Evolutionary conservation across 164 flowering plant species (phyloP).

Genomic region (Vitis rotundifolia): DNA sequence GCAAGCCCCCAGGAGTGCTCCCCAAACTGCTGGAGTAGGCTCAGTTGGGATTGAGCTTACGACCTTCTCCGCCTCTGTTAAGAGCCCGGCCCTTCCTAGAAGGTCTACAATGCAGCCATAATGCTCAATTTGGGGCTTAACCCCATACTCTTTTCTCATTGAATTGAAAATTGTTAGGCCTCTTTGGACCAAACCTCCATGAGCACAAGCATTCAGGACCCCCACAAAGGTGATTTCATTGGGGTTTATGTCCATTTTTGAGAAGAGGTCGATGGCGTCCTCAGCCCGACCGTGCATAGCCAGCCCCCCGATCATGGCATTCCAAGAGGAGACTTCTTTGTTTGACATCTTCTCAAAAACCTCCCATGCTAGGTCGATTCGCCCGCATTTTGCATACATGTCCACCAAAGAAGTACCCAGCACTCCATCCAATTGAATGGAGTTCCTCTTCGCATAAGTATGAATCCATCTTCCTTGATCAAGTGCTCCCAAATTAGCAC

Average conservation of each 20-base stretch:
- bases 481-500: slow-evolving; percentile 57
- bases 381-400: slow-evolving; percentile 73
- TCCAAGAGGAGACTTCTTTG: slow-evolving; percentile 62
- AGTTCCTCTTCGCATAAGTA: slow-evolving; percentile 31
- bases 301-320: slow-evolving; percentile 68
- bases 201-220: slow-evolving; percentile 62
- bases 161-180: slow-evolving; percentile 36
- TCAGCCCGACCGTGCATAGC: slow-evolving; percentile 56
- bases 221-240: slow-evolving; percentile 52
- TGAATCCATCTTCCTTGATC: slow-evolving; percentile 58
- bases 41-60: slow-evolving; percentile 50
- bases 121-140: slow-evolving; percentile 51
- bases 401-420: slow-evolving; percentile 53
- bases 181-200: slow-evolving; percentile 60
- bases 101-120: slow-evolving; percentile 67
- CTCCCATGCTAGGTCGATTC: slow-evolving; percentile 48
- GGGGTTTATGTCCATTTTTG: slow-evolving; percentile 46
- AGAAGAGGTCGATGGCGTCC: slow-evolving; percentile 46
- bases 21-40: slow-evolving; percentile 52
- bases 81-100: slow-evolving; percentile 53
- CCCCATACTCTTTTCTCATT: slow-evolving; percentile 46
- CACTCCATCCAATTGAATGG: slow-evolving; percentile 44
- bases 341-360: slow-evolving; percentile 31
- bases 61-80: slow-evolving; percentile 49
- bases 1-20: slow-evolving; percentile 64